Evolutionary conservation across 257 asterid species (phyloP), one percentile per base, ranked within the genome.

Genomic region (Scutellaria galericulata): DNA sequence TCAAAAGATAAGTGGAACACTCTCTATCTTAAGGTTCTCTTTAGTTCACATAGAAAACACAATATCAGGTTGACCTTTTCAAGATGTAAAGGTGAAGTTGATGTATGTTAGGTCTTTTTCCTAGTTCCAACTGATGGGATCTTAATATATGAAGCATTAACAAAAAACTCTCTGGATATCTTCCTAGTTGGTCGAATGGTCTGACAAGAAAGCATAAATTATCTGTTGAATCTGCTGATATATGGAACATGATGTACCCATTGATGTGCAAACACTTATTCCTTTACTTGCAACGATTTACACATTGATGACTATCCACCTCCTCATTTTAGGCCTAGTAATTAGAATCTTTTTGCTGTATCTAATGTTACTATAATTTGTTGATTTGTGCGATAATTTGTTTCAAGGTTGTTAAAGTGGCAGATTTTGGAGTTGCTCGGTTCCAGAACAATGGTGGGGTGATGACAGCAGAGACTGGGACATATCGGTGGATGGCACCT

Each of bases 401-500:
- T 73, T 80, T 77, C 77, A 84, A 94, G 99, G 93, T 91, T 76
- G 97, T 94, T 69, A 91, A 94, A 86, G 98, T 94, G 82, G 99
- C 96, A 55, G 99, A 94, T 81, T 91, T 94, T 79, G 99, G 99
- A 69, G 96, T 94, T 80, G 96, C 99, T 68, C 89, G 98, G 72
- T 96, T 94, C 82, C 97, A 91, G 84, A 78, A 79, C 74, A 86
- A 78, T 59, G 93, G 96, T 61, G 99, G 99, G 54, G 93, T 90
- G 64, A 94, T 94, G 99, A 94, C 99, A 54, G 99, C 98, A 31
- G 99, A 94, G 85, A 94, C 99, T 14, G 98, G 98, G 72, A 93
- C 98, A 42, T 93, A 93, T 75, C 84, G 97, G 60, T 93, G 98
- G 98, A 93, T 94, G 99, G 97, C 99, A 73, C 98, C 99, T 52